Evolutionary conservation across 176 grass and related monocot species (phyloP).

Genomic region (Phoenix dactylifera): DNA sequence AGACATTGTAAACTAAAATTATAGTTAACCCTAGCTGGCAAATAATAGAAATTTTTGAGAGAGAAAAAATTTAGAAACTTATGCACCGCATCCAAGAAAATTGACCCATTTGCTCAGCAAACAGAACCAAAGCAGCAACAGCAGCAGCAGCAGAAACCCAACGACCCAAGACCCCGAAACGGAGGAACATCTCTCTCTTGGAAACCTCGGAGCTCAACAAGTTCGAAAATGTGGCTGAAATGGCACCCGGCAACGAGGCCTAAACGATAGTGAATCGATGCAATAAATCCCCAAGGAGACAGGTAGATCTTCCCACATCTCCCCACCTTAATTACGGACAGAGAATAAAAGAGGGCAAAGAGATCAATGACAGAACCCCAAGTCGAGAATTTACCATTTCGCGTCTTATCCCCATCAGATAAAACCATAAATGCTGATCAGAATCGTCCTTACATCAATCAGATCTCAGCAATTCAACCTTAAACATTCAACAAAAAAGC

Average conservation of each 20-base stretch:
- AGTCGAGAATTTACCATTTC: not conserved
- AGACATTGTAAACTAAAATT: too few relatives aligned
- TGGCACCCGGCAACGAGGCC: not conserved
- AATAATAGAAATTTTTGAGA: too few relatives aligned
- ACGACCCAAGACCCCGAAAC: not conserved
- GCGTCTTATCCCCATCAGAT: not conserved
- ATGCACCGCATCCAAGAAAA: too few relatives aligned
- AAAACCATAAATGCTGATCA: not conserved
- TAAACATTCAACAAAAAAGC: not conserved
- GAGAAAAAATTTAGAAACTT: too few relatives aligned
- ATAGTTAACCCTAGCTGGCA: too few relatives aligned
- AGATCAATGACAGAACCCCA: not conserved
- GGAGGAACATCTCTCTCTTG: not conserved
- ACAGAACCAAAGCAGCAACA: too few relatives aligned
- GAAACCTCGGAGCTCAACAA: not conserved
- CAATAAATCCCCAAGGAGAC: not conserved
- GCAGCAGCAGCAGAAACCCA: not conserved
- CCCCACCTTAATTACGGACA: not conserved
- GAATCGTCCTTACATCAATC: not conserved
- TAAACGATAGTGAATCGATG: not conserved
- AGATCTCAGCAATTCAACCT: slow-evolving; percentile 4
- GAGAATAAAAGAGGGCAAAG: not conserved
- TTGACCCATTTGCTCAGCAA: too few relatives aligned
- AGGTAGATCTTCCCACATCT: not conserved
- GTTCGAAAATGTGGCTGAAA: not conserved